Evolutionary conservation across 345 rosid species (phyloP).

Genomic region (Brassica juncea): DNA sequence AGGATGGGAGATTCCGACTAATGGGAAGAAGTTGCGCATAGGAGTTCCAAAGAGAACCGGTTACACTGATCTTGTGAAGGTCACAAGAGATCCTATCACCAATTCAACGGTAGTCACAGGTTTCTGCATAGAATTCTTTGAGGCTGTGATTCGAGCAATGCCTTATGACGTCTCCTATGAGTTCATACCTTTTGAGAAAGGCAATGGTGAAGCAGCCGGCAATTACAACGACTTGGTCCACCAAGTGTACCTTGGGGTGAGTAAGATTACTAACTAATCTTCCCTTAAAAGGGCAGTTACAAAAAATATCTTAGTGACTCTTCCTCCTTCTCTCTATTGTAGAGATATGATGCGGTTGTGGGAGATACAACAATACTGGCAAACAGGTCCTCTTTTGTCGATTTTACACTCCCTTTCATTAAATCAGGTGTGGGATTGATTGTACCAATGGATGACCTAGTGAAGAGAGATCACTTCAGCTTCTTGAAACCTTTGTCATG

Average conservation of each 20-base stretch:
- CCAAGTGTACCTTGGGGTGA: slow-evolving; percentile 53
- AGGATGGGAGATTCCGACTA: slow-evolving; percentile 59
- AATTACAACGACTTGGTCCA: slow-evolving; percentile 45
- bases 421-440: slow-evolving; percentile 64
- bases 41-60: slow-evolving; percentile 51
- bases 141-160: slow-evolving; percentile 44
- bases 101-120: slow-evolving; percentile 24
- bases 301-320: background rate
- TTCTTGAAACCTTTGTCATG: slow-evolving; percentile 60
- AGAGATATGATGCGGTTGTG: slow-evolving; percentile 59
- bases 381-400: slow-evolving; percentile 56
- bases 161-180: slow-evolving; percentile 53
- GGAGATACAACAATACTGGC: slow-evolving; percentile 61
- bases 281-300: too few relatives aligned
- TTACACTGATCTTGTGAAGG: slow-evolving; percentile 45
- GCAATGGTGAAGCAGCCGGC: slow-evolving; percentile 32
- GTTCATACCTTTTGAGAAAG: slow-evolving; percentile 36
- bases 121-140: slow-evolving; percentile 49
- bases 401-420: slow-evolving; percentile 63
- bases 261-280: background rate
- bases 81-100: slow-evolving; percentile 33
- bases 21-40: slow-evolving; percentile 44
- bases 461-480: slow-evolving; percentile 34
- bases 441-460: slow-evolving; percentile 24
- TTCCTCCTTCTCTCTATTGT: background rate